Conservation (phyloP, 805 yeast genomes). For the Debaryomyces maramus region DNA sequence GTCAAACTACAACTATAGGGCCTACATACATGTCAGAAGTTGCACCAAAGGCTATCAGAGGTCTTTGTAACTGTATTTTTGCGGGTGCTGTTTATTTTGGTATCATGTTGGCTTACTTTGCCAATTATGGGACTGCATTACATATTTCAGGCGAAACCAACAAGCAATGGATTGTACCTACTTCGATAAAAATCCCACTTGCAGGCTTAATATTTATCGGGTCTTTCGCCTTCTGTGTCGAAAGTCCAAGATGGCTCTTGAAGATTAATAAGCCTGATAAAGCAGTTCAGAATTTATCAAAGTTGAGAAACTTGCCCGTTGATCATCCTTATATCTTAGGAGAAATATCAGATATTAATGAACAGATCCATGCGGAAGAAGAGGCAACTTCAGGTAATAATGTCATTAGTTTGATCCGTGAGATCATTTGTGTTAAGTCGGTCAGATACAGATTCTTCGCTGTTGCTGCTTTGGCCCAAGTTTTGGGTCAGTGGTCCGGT, state of each 20-base stretch:
- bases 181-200: slow-evolving; percentile 46
- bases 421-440: slow-evolving; percentile 36
- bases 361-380: slow-evolving; percentile 40
- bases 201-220: slow-evolving; percentile 46
- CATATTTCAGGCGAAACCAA: slow-evolving; percentile 37
- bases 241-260: slow-evolving; percentile 54
- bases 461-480: slow-evolving; percentile 43
- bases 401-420: slow-evolving; percentile 25
- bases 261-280: slow-evolving; percentile 41
- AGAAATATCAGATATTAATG: slow-evolving; percentile 53
- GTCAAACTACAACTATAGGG: slow-evolving; percentile 58
- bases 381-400: slow-evolving; percentile 25
- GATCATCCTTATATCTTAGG: slow-evolving; percentile 51
- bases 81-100: slow-evolving; percentile 62
- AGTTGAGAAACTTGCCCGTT: slow-evolving; percentile 43
- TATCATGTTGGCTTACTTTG: slow-evolving; percentile 48
- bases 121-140: slow-evolving; percentile 52
- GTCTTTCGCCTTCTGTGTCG: slow-evolving; percentile 44
- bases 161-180: slow-evolving; percentile 56
- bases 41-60: slow-evolving; percentile 53
- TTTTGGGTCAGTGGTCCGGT: slow-evolving; percentile 61
- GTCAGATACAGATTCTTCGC: slow-evolving; percentile 47
- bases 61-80: slow-evolving; percentile 51
- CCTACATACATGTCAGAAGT: slow-evolving; percentile 56
- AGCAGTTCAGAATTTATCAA: slow-evolving; percentile 41